These are phyloP conservation scores for Cokeromyces recurvatus DNA, from an alignment of 371 early-diverging fungal species.

Conservation along the genomic window DNA sequence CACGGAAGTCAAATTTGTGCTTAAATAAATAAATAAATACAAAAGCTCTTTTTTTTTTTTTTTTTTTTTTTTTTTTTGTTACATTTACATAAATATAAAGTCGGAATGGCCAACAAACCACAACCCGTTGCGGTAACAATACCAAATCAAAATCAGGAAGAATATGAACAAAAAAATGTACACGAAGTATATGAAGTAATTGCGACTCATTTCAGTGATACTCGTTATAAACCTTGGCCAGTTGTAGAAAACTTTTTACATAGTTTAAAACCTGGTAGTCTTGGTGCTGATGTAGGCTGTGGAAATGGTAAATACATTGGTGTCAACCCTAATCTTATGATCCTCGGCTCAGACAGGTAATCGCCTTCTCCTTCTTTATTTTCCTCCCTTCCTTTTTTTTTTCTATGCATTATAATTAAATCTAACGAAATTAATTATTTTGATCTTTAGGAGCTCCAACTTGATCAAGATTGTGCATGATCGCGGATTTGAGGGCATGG, in stretches of 20 bases:
- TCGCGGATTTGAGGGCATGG: conserved; percentile 81
- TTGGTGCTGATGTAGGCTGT: conserved; percentile 95
- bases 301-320: conserved; percentile 98
- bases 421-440: too few species aligned
- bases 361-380: too few species aligned
- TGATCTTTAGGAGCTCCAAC: conserved; percentile 58
- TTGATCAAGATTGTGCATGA: conserved; percentile 73
- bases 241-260: conserved; percentile 84
- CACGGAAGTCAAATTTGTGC: too few species aligned
- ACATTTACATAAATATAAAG: too few species aligned
- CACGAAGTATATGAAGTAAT: conserved; percentile 92
- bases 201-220: conserved; percentile 90
- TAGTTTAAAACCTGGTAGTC: conserved; percentile 53
- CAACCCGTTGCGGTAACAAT: conserved; percentile 53
- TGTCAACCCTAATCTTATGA: conserved; percentile 69
- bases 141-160: conserved; percentile 40
- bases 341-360: conserved; percentile 86
- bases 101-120: conserved; percentile 38
- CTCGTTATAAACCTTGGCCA: conserved; percentile 98
- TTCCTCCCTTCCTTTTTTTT: too few species aligned
- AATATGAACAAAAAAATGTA: conserved; percentile 75
- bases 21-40: too few species aligned
- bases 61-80: too few species aligned
- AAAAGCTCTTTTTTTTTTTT: too few species aligned
- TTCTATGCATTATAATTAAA: too few species aligned